Base-by-base conservation (phyloP, 257 asterid species). In the Nicotiana knightiana region DNA sequence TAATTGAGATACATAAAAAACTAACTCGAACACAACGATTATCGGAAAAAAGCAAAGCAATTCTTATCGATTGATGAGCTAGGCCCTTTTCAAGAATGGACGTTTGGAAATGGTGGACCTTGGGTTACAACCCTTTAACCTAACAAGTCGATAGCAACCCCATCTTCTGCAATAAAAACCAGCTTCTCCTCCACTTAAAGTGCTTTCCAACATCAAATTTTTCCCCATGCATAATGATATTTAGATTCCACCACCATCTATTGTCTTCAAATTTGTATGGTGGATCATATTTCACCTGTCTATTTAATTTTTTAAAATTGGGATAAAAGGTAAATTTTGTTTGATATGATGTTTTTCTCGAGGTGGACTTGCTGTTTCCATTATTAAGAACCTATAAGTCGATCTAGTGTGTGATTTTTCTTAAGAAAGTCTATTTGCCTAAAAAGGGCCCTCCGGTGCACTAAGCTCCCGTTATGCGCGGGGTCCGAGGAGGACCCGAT, bases 81-180 rank as follows among this genome's bases (percentile, higher is more conserved):
- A 3, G 37, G 0, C 24, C 39, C 32, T 71, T 2, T 51, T 7
- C 63, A 75, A 85, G 81, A 63, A 84, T 79, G 83, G 83, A 86
- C 43, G 24, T 78, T 48, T 24, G 63, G 66, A 83, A 59, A 33
- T 81, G 86, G 86, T 86, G 85, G 86, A 83, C 85, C 85, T 21
- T 66, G 15, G 26, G 24, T 21, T 55, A 85, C 83, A 77, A 59
- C 62, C 62, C 75, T 80, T 63, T 24, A 24, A 85, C 75, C 85
- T 76, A 82, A 82, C 83, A 86, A 65, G 67, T 68, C 26, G 83
- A 35, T 68, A 57, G 37, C 80, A 86, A 70, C 78, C 85, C 71
- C 71, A 58, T 82, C 67, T 21, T 21, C 24, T 80, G 67, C 55
- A 9, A 68, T 78, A 75, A 80, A 75, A 70, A 83, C 65, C 63